Conservation (phyloP, 106 monocot species). For the Amphibolis antarctica region DNA sequence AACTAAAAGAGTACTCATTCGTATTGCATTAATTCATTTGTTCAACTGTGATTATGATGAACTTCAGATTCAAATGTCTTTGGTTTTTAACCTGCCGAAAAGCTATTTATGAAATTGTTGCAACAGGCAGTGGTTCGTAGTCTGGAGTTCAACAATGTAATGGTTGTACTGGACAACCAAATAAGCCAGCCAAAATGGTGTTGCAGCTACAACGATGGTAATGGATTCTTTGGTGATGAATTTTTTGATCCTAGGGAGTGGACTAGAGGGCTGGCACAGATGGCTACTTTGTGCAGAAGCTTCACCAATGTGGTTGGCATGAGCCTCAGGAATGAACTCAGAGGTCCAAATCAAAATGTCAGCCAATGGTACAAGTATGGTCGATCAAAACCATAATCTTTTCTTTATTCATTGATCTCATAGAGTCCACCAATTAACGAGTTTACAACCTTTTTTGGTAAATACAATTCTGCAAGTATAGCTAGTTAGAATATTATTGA, state of each 20-base stretch:
- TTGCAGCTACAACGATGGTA: constrained; percentile 59
- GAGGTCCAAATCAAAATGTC: constrained; percentile 50
- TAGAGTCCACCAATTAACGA: too few relatives aligned
- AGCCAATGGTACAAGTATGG: constrained; percentile 61
- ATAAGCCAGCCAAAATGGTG: constrained; percentile 70
- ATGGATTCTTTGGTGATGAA: constrained; percentile 80
- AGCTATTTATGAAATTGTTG: background rate
- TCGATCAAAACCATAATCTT: too few relatives aligned
- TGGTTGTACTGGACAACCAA: constrained; percentile 83
- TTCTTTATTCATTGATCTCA: too few relatives aligned
- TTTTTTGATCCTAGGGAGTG: constrained; percentile 69
- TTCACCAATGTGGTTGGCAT: constrained; percentile 55
- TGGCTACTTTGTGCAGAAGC: constrained; percentile 50
- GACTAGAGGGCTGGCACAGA: constrained; percentile 24
- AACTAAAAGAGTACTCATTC: too few relatives aligned
- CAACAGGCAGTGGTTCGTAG: constrained; percentile 38
- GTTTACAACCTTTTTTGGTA: too few relatives aligned
- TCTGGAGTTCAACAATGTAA: constrained; percentile 35
- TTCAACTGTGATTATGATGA: too few relatives aligned
- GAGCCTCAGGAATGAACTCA: constrained; percentile 79
- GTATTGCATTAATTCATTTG: too few relatives aligned
- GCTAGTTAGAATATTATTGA: too few relatives aligned
- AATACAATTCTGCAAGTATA: too few relatives aligned
- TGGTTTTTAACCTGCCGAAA: background rate
- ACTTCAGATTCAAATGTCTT: too few relatives aligned